A percentile compares a stretch with the other conserved stretches of the same genome.
Evolutionary conservation across 2,329 filamentous ascomycete species (phyloP).

Genomic region (Triangularia verruculosa): DNA sequence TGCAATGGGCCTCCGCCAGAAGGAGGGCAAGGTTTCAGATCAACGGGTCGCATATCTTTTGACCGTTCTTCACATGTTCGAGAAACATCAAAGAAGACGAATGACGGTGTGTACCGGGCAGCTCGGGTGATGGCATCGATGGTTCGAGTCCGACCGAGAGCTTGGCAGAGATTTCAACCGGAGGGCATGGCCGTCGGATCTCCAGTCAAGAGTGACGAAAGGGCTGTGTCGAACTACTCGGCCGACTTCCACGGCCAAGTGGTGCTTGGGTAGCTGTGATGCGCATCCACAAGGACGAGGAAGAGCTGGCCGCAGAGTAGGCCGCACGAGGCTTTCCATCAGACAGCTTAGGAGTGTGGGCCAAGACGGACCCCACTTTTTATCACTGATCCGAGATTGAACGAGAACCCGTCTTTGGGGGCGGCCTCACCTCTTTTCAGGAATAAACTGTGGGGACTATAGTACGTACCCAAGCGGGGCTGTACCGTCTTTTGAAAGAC

Average conservation of each 20-base stretch:
- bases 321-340: slow-evolving; percentile 20
- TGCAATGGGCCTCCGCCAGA: neutral
- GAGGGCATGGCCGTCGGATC: neutral
- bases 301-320: slow-evolving; percentile 13
- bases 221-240: slow-evolving; percentile 18
- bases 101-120: neutral
- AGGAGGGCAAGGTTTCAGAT: neutral
- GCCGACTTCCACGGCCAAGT: slow-evolving; percentile 13
- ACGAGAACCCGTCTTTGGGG: neutral
- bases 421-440: neutral
- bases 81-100: slow-evolving; percentile 3
- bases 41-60: neutral
- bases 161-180: neutral
- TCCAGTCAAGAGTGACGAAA: slow-evolving; percentile 7
- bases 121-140: neutral
- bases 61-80: slow-evolving; percentile 5
- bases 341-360: neutral
- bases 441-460: neutral
- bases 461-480: neutral
- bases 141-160: neutral
- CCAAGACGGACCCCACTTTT: neutral
- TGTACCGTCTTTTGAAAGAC: neutral
- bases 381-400: neutral
- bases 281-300: neutral
- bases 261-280: neutral